Evolutionary conservation across 495 filamentous ascomycete species (phyloP), one percentile per base, ranked within the genome.

Genomic region (Rhypophila decipiens): DNA sequence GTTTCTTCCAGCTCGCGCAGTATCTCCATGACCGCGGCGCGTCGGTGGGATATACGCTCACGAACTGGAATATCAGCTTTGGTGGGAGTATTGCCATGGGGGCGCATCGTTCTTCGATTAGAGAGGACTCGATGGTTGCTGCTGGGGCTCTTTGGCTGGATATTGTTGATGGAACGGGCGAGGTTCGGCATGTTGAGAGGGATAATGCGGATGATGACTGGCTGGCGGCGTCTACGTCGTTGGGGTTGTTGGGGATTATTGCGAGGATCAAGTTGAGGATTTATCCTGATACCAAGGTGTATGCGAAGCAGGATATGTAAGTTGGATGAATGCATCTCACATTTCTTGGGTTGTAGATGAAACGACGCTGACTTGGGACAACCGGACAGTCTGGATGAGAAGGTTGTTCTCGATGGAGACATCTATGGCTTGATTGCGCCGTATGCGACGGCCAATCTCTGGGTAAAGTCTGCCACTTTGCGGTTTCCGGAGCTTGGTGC

Each of bases 51-150:
- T 74, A 73, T 44, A 69, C 71, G 13, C 54, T 74, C 12, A 71
- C 73, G 8, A 76, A 74, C 44, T 76, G 72, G 72, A 74, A 76
- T 29, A 76, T 76, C 47, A 73, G 65, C 5, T 67, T 76, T 52
- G 71, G 70, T 4, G 72, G 71, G 11, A 65, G 65, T 5, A 61
- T 76, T 9, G 72, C 71, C 3, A 74, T 76, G 72, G 72, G 72
- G 2, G 72, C 70, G 7, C 72, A 76, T 46, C 61, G 72, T 17
- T 66, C 60, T 1, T 68, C 69, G 35, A 55, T 76, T 15, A 56
- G 69, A 23, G 71, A 76, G 55, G 61, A 69, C 21, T 71, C 70
- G 8, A 74, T 74, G 70, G 72, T 76, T n/a, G 70, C 71, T 4
- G 68, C 69, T 1, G 72, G 72, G 1, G 71, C 64, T n/a, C 22